Evolutionary conservation across 805 yeast species (phyloP), one percentile per base, ranked within the genome.

Genomic region (Pichia sporocuriosa): DNA sequence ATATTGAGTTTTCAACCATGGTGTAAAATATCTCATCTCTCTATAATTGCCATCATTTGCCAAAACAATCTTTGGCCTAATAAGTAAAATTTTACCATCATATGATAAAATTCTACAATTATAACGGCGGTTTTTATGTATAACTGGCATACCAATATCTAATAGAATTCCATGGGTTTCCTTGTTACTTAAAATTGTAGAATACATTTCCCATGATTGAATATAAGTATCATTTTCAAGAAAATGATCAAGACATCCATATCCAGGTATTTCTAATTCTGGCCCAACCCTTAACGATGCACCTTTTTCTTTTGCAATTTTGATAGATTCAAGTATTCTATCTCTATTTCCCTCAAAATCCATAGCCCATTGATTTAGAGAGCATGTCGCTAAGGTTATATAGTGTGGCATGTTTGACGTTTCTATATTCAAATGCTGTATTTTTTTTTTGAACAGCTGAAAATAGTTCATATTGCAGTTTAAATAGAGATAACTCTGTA

Each of bases 1-100:
- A 46, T 78, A 73, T 51, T 81, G 77, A 4, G 88, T 77, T 40
- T 86, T 76, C 54, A 77, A 67, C 98, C 98, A 93, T 11, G 97
- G 96, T 0, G 95, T 85, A 62, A 93, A 93, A 61, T 81, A 87
- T 54, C 99, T 74, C 97, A 93, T 89, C 62, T 93, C 99, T 38
- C 98, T 76, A 65, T 94, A 93, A 59, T 93, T 93, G 0, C 99
- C 99, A 65, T 93, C 98, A 58, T 93, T 94, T 15, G 97, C 97
- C 38, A 93, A 72, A 75, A 88, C 81, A 34, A 93, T 57, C 59
- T 93, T 93, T 15, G 99, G 99, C 54, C 97, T 76, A 51, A 93
- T 90, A 51, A 90, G 69, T 34, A 89, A 62, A 42, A 93, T 84
- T 55, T 77, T 68, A 27, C 89, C 87, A 63, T 88, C 79, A 58